Evolutionary conservation across 1,139 yeast genomes (phyloP), one percentile per base, ranked within the genome.

Genomic region (Debaryomycetaceae sp.): DNA sequence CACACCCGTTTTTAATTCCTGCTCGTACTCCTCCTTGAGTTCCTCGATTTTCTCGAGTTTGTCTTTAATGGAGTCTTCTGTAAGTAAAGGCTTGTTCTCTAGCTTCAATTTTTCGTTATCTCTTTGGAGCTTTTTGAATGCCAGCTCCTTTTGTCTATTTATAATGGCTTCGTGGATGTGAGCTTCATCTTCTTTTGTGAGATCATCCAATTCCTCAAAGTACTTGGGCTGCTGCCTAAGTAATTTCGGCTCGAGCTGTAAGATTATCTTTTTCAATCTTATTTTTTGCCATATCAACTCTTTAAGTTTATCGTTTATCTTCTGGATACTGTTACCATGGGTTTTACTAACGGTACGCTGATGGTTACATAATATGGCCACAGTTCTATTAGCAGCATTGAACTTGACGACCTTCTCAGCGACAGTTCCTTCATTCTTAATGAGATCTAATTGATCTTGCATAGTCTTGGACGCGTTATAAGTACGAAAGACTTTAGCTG

Each of bases 401-500:
- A 85, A 91, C 47, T 79, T 82, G 41, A 89, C 83, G 38, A 89
- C 83, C 57, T 89, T 91, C 58, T 91, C 97, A 14, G 86, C 83
- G 11, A 88, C 85, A 0, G 96, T 81, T 30, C 97, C 97, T 56
- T 80, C 85, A 56, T 87, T 84, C 16, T 82, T 75, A 47, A 91
- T 88, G 55, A 82, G 66, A 58, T 87, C 96, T 44, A 91, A 62
- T 61, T 88, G 96, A 57, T 89, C 95, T 65, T 91, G 97, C 97
- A 91, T 89, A 2, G 97, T 89, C 58, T 87, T 87, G 2, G 97
- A 87, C 0, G 98, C 98, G 65, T 91, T 91, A 60, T 87, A 92
- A 0, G 98, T 91, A 81, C 98, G 95, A 74, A 92, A 92, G 16
- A 89, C 97, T 61, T 91, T 91, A 8, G 98, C 98, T 0, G 97